Base-by-base conservation (phyloP, 2,329 filamentous ascomycete genomes). In the Cladobotryum protrusum region DNA sequence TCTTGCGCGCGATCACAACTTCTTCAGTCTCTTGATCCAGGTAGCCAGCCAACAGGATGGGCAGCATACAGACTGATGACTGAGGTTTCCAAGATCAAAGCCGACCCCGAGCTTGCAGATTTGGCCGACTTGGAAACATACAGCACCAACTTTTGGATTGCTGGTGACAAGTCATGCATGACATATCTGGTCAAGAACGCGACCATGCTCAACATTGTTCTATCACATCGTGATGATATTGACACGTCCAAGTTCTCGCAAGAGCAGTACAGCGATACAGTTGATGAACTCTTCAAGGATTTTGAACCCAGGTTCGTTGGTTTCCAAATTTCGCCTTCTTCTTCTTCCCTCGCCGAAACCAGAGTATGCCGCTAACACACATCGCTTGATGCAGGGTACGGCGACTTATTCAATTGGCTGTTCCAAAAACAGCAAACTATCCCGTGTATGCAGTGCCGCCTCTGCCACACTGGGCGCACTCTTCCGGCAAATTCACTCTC, bases 181-280 rank as follows among this genome's bases (percentile, higher is more conserved):
- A 67, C 69, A 1, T 72, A 72, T 52, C 62, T 62, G 6, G 73
- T 75, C 4, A 63, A 67, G 1, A 61, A 61, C 3, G 67, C 68
- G 1, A 64, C 66, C 37, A 60, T 67, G 1, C 72, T 72, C 56
- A 73, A 74, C 52, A 67, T 74, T 63, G 72, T 73, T 1, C 59
- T 74, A 1, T 70, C 68, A 4, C 70, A 73, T 50, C 61, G 58
- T 13, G 71, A 73, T 53, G 43, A 56, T 24, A 36, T 55, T 35
- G 39, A 56, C 44, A 55, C 55, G 24, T 52, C 37, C 35, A 34
- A 46, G 2, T 53, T 53, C 13, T 48, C 47, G 6, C 6, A 45
- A 1, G 46, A 43, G 8, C 43, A 57, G 15, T 53, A 53, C 39
- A 46, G 29, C 8, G 37, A 32, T 2, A 47, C 49, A 18, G 52